Evolutionary conservation across 495 filamentous ascomycete species (phyloP).

Genomic region (Letharia lupina): DNA sequence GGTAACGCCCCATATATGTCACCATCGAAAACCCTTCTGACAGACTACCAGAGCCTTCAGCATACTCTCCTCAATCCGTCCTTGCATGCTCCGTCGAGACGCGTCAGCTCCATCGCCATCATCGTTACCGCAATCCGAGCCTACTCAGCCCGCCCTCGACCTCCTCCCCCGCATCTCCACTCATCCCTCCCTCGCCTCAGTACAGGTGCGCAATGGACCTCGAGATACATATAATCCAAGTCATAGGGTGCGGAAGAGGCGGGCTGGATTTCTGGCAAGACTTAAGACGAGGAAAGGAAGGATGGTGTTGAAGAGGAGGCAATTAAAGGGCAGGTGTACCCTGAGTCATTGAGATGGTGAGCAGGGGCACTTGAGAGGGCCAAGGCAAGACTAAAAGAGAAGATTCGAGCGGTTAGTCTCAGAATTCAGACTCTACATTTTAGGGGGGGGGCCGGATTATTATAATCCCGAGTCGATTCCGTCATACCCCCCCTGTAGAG

Average conservation of each 20-base stretch:
- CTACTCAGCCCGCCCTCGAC: conserved; percentile 4
- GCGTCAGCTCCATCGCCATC: neutral
- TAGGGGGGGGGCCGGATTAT: too few species aligned
- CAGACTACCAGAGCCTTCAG: conserved; percentile 8
- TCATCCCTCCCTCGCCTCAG: conserved; percentile 38
- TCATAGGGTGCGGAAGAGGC: conserved; percentile 51
- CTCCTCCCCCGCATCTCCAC: conserved; percentile 34
- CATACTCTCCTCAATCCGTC: conserved; percentile 13
- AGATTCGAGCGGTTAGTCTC: neutral
- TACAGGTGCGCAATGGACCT: conserved; percentile 46
- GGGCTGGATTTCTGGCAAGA: conserved; percentile 50
- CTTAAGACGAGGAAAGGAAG: conserved; percentile 43
- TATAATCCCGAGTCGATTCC: too few species aligned
- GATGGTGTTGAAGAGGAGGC: conserved; percentile 44
- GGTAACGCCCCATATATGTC: neutral
- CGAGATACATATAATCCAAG: conserved; percentile 51
- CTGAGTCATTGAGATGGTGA: conserved; percentile 35
- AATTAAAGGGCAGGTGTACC: conserved; percentile 43
- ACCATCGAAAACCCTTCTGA: neutral
- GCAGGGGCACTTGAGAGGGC: neutral
- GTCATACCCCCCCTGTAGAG: too few species aligned
- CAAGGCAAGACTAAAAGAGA: neutral
- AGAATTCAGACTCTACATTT: too few species aligned
- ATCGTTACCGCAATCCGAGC: neutral
- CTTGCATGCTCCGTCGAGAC: neutral